Evolutionary conservation across 2,329 filamentous ascomycete species (phyloP), one percentile per base, ranked within the genome.

Genomic region (Penicillium sp.): DNA sequence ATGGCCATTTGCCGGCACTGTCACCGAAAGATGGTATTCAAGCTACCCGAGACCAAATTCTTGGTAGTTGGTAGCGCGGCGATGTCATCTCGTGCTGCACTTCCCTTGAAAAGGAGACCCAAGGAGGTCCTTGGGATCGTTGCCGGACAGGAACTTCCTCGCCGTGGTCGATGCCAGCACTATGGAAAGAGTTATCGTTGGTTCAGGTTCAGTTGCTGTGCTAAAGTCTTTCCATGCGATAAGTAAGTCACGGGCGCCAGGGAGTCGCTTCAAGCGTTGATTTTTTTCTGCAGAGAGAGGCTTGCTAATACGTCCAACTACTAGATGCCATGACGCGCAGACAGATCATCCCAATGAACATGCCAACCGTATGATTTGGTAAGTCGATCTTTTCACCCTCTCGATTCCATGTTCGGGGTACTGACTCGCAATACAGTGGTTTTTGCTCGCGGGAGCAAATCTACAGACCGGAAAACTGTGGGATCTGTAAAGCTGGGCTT

Each of bases 361-460:
- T 76, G 88, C 88, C 6, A 88, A 85, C 60, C 76, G 87, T 42
- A 93, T 93, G 86, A 81, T 91, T 33, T 91, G 86, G 73, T 76
- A 67, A 49, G 71, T 61, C 13, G 33, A 2, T 25, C 18, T 3
- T 2, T 13, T 4, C 3, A 28, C 34, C 11, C 0, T 7, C 5
- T 4, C 13, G 3, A 6, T 35, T 4, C 3, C 3, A 39, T 32
- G 12, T 26, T 5, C 18, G 9, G 12, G 24, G 5, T 39, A 4
- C 45, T 49, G 27, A 55, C 29, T 11, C 9, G 7, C 3, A 9
- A 4, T 27, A 24, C 29, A 70, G 73, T 65, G 85, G 85, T 5
- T 86, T 79, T 73, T 88, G 88, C 67, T 88, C 84, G 54, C 76
- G 88, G 44, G 88, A 94, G 73, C 87, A 91, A 70, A 83, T 83